Evolutionary conservation across 768 basidiomycete species (phyloP).

Genomic region (Scleroderma bovista): DNA sequence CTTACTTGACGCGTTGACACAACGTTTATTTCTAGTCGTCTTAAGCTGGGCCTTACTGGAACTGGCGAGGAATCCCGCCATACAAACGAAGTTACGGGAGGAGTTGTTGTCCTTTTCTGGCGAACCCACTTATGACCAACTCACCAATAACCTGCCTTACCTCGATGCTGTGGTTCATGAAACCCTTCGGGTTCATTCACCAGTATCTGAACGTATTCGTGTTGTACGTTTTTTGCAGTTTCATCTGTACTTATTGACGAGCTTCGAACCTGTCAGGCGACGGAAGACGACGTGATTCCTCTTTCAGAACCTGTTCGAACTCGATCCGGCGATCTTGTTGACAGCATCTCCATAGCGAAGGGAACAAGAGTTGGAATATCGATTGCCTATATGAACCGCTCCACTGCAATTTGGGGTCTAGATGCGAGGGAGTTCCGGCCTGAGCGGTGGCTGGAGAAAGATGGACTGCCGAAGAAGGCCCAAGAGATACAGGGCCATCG

Average conservation of each 20-base stretch:
- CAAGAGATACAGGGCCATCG: conserved; percentile 44
- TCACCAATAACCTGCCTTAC: conserved; percentile 46
- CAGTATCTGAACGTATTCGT: conserved; percentile 22
- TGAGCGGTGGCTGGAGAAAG: conserved; percentile 52
- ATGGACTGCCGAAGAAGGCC: conserved; percentile 22
- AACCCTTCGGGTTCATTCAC: conserved; percentile 39
- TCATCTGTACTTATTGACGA: background rate
- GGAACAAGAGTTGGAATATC: conserved; percentile 42
- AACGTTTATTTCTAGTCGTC: conserved; percentile 4
- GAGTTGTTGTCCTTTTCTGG: conserved; percentile 38
- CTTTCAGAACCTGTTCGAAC: conserved; percentile 44
- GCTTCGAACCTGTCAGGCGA: conserved; percentile 27
- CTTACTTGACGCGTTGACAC: background rate
- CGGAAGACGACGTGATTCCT: conserved; percentile 54
- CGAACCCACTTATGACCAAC: conserved; percentile 52
- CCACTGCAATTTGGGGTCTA: conserved; percentile 55
- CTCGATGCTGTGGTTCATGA: too few relatives aligned
- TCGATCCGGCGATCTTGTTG: conserved; percentile 32
- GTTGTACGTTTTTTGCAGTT: conserved; percentile 4
- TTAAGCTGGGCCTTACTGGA: conserved; percentile 51
- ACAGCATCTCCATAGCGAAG: conserved; percentile 41
- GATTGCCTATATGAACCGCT: conserved; percentile 44
- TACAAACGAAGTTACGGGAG: conserved; percentile 43
- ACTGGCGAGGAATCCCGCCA: conserved; percentile 38
- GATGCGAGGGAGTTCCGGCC: conserved; percentile 56